Conservation (phyloP, 2,329 filamentous ascomycete species). For the Neopestalotiopsis sp. region DNA sequence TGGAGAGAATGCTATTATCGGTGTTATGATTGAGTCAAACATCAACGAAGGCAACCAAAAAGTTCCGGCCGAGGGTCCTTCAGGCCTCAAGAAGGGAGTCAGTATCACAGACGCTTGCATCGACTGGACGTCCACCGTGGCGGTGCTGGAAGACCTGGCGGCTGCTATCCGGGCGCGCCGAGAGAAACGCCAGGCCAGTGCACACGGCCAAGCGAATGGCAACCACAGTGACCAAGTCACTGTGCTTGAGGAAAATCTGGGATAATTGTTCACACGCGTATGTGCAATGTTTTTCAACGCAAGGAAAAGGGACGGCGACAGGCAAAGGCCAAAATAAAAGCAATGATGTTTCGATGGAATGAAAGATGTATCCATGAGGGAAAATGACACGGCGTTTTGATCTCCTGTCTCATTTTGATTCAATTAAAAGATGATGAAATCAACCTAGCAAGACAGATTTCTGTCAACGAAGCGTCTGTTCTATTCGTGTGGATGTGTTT, state of each 20-base stretch:
- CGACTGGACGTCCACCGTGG: conserved; percentile 84
- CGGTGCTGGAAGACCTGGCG: conserved; percentile 83
- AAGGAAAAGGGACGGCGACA: conserved; percentile 7
- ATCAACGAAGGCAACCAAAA: conserved; percentile 92
- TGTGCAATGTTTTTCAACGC: background rate
- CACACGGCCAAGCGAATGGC: conserved; percentile 30
- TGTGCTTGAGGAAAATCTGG: conserved; percentile 53
- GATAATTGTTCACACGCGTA: background rate
- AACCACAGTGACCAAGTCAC: conserved; percentile 44
- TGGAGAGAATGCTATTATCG: conserved; percentile 87
- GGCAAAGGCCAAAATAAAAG: background rate
- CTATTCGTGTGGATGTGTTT: too few relatives aligned
- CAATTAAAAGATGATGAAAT: background rate
- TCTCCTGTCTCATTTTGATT: background rate
- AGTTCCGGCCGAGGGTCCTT: conserved; percentile 80
- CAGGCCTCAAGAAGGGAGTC: conserved; percentile 83
- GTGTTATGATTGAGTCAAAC: conserved; percentile 99
- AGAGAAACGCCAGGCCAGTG: conserved; percentile 43
- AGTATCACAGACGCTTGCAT: conserved; percentile 98
- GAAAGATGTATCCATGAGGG: background rate
- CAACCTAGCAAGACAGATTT: background rate
- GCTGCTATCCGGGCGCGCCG: conserved; percentile 81
- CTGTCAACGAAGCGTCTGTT: too few relatives aligned
- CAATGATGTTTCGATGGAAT: conserved; percentile 5
- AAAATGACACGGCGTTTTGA: conserved; percentile 8